Evolutionary conservation across 2,329 filamentous ascomycete genomes (phyloP).

Genomic region (Pestalotiopsis fici): DNA sequence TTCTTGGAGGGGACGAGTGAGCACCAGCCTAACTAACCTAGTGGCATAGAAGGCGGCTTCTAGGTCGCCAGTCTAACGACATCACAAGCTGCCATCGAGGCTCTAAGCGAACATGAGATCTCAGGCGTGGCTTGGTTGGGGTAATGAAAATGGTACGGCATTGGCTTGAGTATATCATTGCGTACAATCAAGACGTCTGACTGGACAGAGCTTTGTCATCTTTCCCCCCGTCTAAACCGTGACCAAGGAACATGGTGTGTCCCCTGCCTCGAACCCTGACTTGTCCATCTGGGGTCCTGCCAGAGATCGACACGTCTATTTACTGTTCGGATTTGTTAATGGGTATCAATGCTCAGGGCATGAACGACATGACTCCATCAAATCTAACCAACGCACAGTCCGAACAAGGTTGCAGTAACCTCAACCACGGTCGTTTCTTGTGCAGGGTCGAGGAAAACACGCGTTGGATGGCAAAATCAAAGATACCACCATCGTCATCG

Average conservation of each 20-base stretch:
- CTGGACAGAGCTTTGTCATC: not conserved
- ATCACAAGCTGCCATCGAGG: not conserved
- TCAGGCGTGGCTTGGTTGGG: not conserved
- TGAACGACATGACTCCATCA: conserved; percentile 4
- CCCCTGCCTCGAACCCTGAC: not conserved
- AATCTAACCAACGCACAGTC: conserved; percentile 1
- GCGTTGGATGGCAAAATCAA: not conserved
- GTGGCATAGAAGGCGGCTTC: not conserved
- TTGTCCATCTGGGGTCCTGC: not conserved
- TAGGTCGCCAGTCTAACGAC: not conserved
- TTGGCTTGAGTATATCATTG: not conserved
- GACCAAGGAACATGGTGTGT: not conserved
- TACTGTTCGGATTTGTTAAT: not conserved
- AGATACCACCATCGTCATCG: conserved; percentile 1
- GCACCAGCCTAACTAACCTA: not conserved
- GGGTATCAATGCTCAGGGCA: not conserved
- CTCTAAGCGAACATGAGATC: not conserved
- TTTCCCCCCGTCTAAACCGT: not conserved
- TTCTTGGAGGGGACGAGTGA: not conserved
- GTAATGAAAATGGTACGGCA: not conserved
- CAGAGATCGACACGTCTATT: not conserved
- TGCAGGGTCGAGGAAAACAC: not conserved
- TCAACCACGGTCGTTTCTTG: not conserved
- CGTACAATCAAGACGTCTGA: not conserved
- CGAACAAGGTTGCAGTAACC: not conserved